Evolutionary conservation across 768 basidiomycete species (phyloP).

Genomic region (Hygrophorus russula): DNA sequence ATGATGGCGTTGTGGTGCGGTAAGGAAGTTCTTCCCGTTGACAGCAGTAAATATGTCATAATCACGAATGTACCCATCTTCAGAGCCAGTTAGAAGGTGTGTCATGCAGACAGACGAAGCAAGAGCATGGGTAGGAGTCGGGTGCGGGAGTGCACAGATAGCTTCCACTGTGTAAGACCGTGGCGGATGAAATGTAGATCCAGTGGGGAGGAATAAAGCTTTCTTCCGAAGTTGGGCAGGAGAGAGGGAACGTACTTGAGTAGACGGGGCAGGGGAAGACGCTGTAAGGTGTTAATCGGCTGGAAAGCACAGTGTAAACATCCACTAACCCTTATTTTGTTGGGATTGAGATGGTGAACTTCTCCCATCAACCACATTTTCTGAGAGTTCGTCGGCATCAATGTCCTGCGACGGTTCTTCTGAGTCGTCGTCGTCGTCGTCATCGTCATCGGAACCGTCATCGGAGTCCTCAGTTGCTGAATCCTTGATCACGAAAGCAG

Average conservation of each 20-base stretch:
- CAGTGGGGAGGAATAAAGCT: slow-evolving; percentile 23
- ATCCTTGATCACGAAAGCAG: slow-evolving; percentile 25
- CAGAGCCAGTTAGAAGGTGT: slow-evolving; percentile 81
- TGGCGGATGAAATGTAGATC: slow-evolving; percentile 22
- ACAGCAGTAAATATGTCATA: slow-evolving; percentile 87
- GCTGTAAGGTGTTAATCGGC: slow-evolving; percentile 11
- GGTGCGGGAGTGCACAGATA: slow-evolving; percentile 84
- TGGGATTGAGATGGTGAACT: slow-evolving; percentile 12
- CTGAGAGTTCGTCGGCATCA: slow-evolving; percentile 14
- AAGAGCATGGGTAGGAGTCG: slow-evolving; percentile 79
- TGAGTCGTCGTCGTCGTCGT: slow-evolving; percentile 31
- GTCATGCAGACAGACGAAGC: slow-evolving; percentile 80
- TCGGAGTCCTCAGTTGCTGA: slow-evolving; percentile 52
- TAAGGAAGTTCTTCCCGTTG: slow-evolving; percentile 80
- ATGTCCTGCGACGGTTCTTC: slow-evolving; percentile 18
- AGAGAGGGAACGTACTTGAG: slow-evolving; percentile 34
- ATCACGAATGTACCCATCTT: slow-evolving; percentile 88
- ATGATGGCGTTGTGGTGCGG: slow-evolving; percentile 80
- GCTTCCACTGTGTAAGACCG: slow-evolving; percentile 81
- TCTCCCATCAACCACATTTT: slow-evolving; percentile 1
- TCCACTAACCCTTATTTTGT: slow-evolving; percentile 22
- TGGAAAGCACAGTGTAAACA: not conserved
- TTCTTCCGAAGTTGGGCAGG: slow-evolving; percentile 45
- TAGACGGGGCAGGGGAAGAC: slow-evolving; percentile 19
- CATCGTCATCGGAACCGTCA: slow-evolving; percentile 33